Evolutionary conservation across 202 grass and related monocot species (phyloP).

Genomic region (Carex arenaria): DNA sequence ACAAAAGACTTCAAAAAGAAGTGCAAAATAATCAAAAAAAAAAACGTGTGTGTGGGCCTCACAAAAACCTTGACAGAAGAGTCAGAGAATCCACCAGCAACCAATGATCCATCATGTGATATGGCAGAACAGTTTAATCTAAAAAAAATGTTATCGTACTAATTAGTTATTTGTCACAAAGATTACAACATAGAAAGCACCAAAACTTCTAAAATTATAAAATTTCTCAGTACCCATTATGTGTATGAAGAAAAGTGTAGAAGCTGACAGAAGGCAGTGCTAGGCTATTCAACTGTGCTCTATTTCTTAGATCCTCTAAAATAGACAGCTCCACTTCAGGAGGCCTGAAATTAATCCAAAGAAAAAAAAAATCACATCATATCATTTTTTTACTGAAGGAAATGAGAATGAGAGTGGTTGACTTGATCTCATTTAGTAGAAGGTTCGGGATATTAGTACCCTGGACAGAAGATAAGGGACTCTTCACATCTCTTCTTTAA

Average conservation of each 20-base stretch:
- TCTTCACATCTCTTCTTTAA: not conserved
- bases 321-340: conserved; percentile 74
- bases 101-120: conserved; percentile 88
- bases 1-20: conserved; percentile 21
- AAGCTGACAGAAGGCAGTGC: conserved; percentile 94
- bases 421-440: not conserved
- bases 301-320: conserved; percentile 82
- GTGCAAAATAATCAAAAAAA: conserved; percentile 20
- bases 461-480: not conserved
- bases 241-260: conserved; percentile 94
- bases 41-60: conserved; percentile 4
- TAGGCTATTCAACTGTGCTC: conserved; percentile 71
- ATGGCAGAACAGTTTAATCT: conserved; percentile 98
- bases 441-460: not conserved
- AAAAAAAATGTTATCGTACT: conserved; percentile 14
- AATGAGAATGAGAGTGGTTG: not conserved
- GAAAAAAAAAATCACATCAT: not conserved
- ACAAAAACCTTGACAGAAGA: conserved; percentile 85
- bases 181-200: not conserved
- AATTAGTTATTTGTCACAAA: not conserved
- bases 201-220: conserved; percentile 3
- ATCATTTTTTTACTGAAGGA: not conserved
- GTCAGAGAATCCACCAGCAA: conserved; percentile 98
- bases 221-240: conserved; percentile 69
- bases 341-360: conserved; percentile 58